Percentiles rank a stretch among this genome's conserved stretches.
Evolutionary conservation across 75 land plant genomes (phyloP).

Genomic region (Chamaecyparis obtusa): DNA sequence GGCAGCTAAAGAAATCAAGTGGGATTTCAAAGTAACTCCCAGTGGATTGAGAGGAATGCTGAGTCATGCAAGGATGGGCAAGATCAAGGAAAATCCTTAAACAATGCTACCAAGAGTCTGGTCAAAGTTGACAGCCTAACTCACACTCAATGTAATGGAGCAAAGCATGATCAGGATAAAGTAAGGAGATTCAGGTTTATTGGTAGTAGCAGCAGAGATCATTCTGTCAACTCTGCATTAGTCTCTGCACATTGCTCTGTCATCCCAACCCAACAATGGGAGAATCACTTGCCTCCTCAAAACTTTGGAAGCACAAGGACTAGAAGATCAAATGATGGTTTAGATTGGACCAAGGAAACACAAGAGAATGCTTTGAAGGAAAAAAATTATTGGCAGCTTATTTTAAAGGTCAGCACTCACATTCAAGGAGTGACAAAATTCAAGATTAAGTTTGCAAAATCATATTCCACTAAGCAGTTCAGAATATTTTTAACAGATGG

Average conservation of each 20-base stretch:
- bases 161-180: slow-evolving; percentile 7
- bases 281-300: slow-evolving; percentile 15
- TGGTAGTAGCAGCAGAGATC: slow-evolving; percentile 18
- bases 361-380: slow-evolving; percentile 28
- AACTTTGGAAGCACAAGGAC: slow-evolving; percentile 21
- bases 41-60: slow-evolving; percentile 3
- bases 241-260: slow-evolving; percentile 9
- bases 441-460: no score
- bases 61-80: not conserved
- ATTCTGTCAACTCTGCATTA: slow-evolving; percentile 19
- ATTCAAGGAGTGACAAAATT: not conserved
- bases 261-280: slow-evolving; percentile 8
- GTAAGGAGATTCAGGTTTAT: slow-evolving; percentile 19
- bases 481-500: no score
- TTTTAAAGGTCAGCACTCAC: slow-evolving; percentile 21
- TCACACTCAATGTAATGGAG: not conserved
- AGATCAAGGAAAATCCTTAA: slow-evolving; percentile 26
- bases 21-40: slow-evolving; percentile 8
- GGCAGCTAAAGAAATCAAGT: slow-evolving; percentile 26
- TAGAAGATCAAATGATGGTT: slow-evolving; percentile 20
- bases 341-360: slow-evolving; percentile 25
- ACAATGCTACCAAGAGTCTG: slow-evolving; percentile 5
- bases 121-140: not conserved
- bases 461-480: no score
- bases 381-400: slow-evolving; percentile 26